Base-by-base conservation (phyloP, 2,329 filamentous ascomycete genomes). In the Emmonsia crescens region DNA sequence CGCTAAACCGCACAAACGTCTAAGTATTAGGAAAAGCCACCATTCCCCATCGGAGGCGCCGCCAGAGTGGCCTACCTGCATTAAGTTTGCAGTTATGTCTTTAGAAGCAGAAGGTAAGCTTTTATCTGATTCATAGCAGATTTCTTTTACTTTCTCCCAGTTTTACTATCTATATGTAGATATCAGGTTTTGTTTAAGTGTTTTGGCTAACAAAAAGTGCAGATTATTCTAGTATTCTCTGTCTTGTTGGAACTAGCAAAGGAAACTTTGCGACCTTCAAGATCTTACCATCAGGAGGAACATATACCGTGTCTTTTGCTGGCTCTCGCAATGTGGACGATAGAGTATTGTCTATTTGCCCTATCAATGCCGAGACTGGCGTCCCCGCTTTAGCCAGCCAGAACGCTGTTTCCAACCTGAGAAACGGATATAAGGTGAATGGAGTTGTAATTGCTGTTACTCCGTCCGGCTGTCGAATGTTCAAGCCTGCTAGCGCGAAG, bases 31-130 rank as follows among this genome's bases (percentile, higher is more conserved):
- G 81, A 74, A 77, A 77, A 81, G 80, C 62, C 82, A 79, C 33
- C 77, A 74, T 59, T 74, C 78, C 29, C 73, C 80, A 6, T 73
- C 80, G 5, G 73, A 78, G 4, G 71, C 77, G 1, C 79, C 80
- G 59, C 71, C 78, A 56, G 92, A 96, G 69, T 95, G 86, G 83
- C 85, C 90, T 0, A 91, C 90, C 0, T 82, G 79, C 36, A 85
- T 97, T 33, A 90, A 96, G 70, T 99, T 97, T 76, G 91, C 90
- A 60, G 90, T 96, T 55, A 87, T 99, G 85, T 95, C 89, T 2
- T 77, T 96, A 3, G 94, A 97, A 51, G 89, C 88, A n/a, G 93
- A 97, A 70, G 86, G 79, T 82, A 74, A 67, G 72, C 27, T 55
- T 52, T 10, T 38, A 16, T 27, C 36, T 59, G 16, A 27, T 57